A percentile compares a stretch with the other conserved stretches of the same genome.
phyloP scores from a whole-genome alignment of 345 rosid genomes.

The Isatis tinctoria region DNA sequence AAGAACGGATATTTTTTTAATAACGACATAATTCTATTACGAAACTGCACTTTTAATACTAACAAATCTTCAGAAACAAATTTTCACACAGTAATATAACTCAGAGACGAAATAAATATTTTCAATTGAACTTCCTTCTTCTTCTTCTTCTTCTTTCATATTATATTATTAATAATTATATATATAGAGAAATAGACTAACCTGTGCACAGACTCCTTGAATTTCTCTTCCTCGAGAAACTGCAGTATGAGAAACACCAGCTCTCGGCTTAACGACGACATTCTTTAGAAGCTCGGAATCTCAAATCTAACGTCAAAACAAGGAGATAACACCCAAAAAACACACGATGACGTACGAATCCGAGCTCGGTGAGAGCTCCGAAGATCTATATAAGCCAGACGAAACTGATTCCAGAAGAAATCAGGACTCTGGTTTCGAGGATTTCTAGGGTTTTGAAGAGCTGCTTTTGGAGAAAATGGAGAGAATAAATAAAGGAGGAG shows the following conservation, averaged over 20 bases:
- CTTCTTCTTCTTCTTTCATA: background rate
- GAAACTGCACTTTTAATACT: background rate
- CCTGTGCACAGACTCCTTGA: slow-evolving; percentile 86
- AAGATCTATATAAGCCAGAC: background rate
- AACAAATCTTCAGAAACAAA: background rate
- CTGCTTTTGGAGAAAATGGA: slow-evolving; percentile 40
- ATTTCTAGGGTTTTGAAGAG: slow-evolving; percentile 78
- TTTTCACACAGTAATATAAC: background rate
- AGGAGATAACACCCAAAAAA: background rate
- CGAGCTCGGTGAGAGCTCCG: slow-evolving; percentile 19
- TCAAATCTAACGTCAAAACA: background rate
- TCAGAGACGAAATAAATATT: background rate
- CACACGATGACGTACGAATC: slow-evolving; percentile 21
- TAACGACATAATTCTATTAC: background rate
- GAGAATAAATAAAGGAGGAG: slow-evolving; percentile 35
- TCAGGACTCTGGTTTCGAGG: slow-evolving; percentile 45
- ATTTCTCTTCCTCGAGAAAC: slow-evolving; percentile 91
- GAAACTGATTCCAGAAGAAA: background rate
- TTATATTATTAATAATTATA: background rate
- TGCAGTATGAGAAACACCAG: slow-evolving; percentile 90
- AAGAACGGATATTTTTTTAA: background rate
- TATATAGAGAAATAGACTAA: slow-evolving; percentile 17
- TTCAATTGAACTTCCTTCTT: background rate
- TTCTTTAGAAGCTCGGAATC: slow-evolving; percentile 10
- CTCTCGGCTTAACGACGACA: slow-evolving; percentile 87